Base-by-base conservation (phyloP, 1,284 basidiomycete species). In the Peniophora sp. region DNA sequence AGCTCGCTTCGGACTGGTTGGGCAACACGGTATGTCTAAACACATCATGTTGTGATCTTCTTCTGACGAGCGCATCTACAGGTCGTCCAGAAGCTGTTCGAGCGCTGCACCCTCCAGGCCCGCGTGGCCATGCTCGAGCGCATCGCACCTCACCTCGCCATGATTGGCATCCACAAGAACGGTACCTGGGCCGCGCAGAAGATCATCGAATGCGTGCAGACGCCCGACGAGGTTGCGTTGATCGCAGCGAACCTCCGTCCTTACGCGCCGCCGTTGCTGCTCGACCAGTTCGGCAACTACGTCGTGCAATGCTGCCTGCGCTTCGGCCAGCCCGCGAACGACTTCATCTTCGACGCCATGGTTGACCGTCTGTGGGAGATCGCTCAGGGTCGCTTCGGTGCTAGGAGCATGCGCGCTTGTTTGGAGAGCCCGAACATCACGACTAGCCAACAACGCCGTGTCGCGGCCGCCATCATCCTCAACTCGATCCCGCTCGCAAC, bases 151-250 rank as follows among this genome's bases (percentile, higher is more conserved):
- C 90, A 97, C 65, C 75, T 99, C 22, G 97, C 96, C 23, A 92
- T 92, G 79, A 97, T 98, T 57, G 97, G 97, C 47, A 94, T 96
- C 48, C 97, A 99, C 75, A 99, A 99, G 74, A 99, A 99, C 61
- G 97, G 97, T 37, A 99, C 97, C 0, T 99, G 97, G 97, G 96
- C 97, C 1, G 96, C 95, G 2, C 97, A 99, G 68, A 97, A 97
- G 77, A 96, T 98, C 63, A 98, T 99, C 57, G 95, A 98, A 70
- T 96, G 92, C 58, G 89, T 95, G 42, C 80, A 84, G 50, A 85
- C 80, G n/a, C 83, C 88, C 5, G 93, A 97, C 54, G 97, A 99
- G 66, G 79, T 93, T 51, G 76, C 75, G 2, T 69, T 97, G 35
- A 85, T 99, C 61, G 83, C 88, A 43, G 83, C 88, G 63, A 89